Conservation (phyloP, 2,329 filamentous ascomycete genomes). For the Penicillium sp. region DNA sequence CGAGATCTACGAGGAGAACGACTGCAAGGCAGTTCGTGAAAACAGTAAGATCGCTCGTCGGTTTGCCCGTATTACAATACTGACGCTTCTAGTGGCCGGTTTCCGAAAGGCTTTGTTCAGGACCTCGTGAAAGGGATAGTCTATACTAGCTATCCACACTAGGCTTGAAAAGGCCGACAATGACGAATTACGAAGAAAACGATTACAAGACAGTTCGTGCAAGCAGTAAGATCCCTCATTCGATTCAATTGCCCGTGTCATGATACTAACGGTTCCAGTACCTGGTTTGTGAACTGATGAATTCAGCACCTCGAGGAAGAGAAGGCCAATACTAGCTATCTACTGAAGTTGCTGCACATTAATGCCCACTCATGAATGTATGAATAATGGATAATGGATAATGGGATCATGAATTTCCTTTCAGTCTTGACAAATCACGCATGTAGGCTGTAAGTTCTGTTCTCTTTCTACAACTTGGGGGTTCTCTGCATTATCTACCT, state of each 20-base stretch:
- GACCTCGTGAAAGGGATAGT: conserved; percentile 7
- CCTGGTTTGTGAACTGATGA: conserved; percentile 20
- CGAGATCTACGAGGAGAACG: conserved; percentile 39
- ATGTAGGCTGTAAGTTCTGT: too few relatives aligned
- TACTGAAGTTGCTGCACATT: too few relatives aligned
- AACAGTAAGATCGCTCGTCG: conserved; percentile 28
- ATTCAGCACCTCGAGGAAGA: conserved; percentile 5
- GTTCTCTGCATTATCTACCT: too few relatives aligned
- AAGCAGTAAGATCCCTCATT: conserved; percentile 28
- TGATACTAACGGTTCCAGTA: conserved; percentile 13
- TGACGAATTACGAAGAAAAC: conserved; percentile 37
- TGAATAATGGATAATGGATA: too few relatives aligned
- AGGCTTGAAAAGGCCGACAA: conserved; percentile 44
- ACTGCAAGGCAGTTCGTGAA: conserved; percentile 33
- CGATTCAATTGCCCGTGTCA: background rate
- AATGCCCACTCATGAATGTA: too few relatives aligned
- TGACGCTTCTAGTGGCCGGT: conserved; percentile 17
- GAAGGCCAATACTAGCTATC: conserved; percentile 2
- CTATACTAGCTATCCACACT: background rate
- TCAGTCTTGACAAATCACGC: too few relatives aligned
- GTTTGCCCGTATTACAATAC: background rate
- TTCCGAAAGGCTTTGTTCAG: conserved; percentile 20
- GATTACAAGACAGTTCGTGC: conserved; percentile 35
- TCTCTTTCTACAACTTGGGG: too few relatives aligned
- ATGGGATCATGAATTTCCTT: too few relatives aligned